Conservation (phyloP, 2,329 filamentous ascomycete species). For the Hypomyces rosellus region DNA sequence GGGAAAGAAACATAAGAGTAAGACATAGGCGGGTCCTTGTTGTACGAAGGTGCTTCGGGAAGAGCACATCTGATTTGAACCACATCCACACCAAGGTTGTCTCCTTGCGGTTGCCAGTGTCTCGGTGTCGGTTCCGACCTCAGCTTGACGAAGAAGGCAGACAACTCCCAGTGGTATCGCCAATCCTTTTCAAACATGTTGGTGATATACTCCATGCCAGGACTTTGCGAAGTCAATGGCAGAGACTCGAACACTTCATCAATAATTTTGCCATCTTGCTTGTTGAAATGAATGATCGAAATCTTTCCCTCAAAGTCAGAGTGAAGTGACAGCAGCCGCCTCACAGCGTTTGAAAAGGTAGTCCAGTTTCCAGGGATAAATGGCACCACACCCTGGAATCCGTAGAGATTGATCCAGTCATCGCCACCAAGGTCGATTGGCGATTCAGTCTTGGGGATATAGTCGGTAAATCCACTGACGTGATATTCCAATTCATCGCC, state of each 20-base stretch:
- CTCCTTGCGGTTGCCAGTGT: constrained; percentile 17
- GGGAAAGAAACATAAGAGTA: constrained; percentile 7
- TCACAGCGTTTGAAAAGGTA: constrained; percentile 17
- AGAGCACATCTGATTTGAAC: constrained; percentile 1
- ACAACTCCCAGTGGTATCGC: not conserved
- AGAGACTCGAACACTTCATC: constrained; percentile 1
- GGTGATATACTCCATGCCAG: not conserved
- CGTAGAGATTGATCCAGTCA: constrained; percentile 16
- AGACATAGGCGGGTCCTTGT: not conserved
- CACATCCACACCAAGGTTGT: constrained; percentile 13
- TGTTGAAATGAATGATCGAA: constrained; percentile 13
- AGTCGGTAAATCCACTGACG: not conserved
- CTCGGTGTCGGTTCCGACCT: constrained; percentile 2
- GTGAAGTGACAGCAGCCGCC: constrained; percentile 18
- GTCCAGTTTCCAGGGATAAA: constrained; percentile 17
- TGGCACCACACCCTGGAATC: constrained; percentile 27
- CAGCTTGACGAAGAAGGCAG: constrained; percentile 19
- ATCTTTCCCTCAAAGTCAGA: not conserved
- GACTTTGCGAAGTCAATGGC: not conserved
- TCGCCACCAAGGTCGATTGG: not conserved
- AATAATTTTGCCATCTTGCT: not conserved
- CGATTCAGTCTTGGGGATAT: not conserved
- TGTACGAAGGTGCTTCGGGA: not conserved
- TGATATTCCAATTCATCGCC: not conserved
- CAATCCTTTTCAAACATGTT: not conserved